Conservation (phyloP, 441 rosid species). For the Brassica balearica region DNA sequence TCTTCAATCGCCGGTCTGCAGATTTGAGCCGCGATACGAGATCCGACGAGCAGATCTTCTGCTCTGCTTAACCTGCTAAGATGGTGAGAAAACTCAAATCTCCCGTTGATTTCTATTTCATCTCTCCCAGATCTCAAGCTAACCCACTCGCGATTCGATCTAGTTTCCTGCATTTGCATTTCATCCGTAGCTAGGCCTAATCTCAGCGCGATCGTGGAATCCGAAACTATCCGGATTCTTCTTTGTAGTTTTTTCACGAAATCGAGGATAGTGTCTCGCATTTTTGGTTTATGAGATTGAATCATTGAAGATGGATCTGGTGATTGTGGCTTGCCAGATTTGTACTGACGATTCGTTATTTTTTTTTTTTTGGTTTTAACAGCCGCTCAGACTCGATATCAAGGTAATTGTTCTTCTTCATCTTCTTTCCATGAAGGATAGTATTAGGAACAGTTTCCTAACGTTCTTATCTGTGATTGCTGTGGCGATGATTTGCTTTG, state of each 20-base stretch:
- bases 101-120: constrained; percentile 15
- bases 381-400: constrained; percentile 81
- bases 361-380: constrained; percentile 38
- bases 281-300: constrained; percentile 34
- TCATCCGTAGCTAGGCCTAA: background rate
- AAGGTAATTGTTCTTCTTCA: constrained; percentile 49
- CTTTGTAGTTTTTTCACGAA: constrained; percentile 23
- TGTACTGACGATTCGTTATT: constrained; percentile 26
- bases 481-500: constrained; percentile 25
- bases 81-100: constrained; percentile 65
- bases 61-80: constrained; percentile 45
- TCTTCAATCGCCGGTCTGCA: constrained; percentile 32
- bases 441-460: background rate
- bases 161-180: background rate
- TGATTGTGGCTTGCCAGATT: background rate
- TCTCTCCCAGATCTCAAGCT: constrained; percentile 10
- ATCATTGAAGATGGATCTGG: constrained; percentile 14
- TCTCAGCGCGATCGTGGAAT: background rate
- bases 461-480: constrained; percentile 1
- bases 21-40: constrained; percentile 35
- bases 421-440: background rate
- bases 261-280: constrained; percentile 25
- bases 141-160: background rate
- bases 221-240: background rate
- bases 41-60: constrained; percentile 31